Evolutionary conservation across 495 filamentous ascomycete genomes (phyloP), one percentile per base, ranked within the genome.

Genomic region (Aspergillus haitiensis): DNA sequence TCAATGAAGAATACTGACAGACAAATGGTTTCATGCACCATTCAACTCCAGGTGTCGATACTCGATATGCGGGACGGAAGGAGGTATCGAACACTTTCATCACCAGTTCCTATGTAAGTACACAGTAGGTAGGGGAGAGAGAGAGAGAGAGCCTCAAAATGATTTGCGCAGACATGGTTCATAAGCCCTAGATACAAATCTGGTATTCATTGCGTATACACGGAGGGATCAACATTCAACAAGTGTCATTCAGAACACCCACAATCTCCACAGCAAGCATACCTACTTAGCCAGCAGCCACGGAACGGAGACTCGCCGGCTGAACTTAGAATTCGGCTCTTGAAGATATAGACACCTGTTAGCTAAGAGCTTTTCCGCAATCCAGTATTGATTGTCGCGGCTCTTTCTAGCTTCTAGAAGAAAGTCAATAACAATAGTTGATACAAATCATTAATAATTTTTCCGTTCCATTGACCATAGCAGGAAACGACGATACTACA

Each of bases 341-440:
- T 46, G 31, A 54, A 31, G 52, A 16, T 34, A 18, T 39, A 37
- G 13, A 11, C n/a, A 47, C 32, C 31, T 47, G 7, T 12, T 5
- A 33, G 45, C 32, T 27, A 39, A 18, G 55, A 52, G 51, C 61
- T 63, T 59, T 63, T 63, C 52, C 61, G 61, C 52, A 44, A 59
- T 58, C 13, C 15, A 56, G 61, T 59, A 59, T 59, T 8, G 61
- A 63, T 63, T 58, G 44, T 52, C 56, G 16, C 7, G 9, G 12
- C 40, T 33, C n/a, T 44, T 18, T 7, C 11, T 39, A 21, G 44
- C 42, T 42, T 55, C 48, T 44, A 18, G 21, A 45, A 37, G 31
- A 31, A 53, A 11, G 13, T 18, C 21, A 10, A 6, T 18, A 47
- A 15, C 2, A 12, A 42, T 11, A 42, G 39, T 42, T 42, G 39